Percentiles rank a stretch among this genome's conserved stretches.
Evolutionary conservation across 1,284 basidiomycete species (phyloP).

Genomic region (Hymenochaete sp.): DNA sequence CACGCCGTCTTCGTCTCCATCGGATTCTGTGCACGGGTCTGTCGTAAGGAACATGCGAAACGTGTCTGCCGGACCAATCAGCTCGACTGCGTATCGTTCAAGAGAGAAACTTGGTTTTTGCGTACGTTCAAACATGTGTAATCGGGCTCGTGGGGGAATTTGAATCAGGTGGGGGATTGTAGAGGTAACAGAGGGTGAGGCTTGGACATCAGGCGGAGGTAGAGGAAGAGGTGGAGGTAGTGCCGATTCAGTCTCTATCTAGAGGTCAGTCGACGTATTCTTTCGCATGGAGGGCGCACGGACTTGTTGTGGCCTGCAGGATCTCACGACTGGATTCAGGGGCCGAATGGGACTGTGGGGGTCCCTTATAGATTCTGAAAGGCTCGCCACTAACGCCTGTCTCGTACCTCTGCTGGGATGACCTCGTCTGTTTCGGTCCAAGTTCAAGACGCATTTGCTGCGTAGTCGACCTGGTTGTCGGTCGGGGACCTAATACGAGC

Average conservation of each 20-base stretch:
- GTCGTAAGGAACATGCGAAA: constrained; percentile 17
- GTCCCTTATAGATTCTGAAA: no score
- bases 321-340: no score
- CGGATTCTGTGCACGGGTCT: constrained; percentile 15
- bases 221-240: constrained; percentile 2
- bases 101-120: not conserved
- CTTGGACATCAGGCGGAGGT: constrained; percentile 1
- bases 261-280: not conserved
- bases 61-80: constrained; percentile 9
- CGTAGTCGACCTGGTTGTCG: no score
- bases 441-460: no score
- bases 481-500: constrained; percentile 8
- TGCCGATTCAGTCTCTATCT: not conserved
- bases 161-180: not conserved
- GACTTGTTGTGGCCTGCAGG: no score
- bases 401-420: constrained; percentile 14
- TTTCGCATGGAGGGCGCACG: no score
- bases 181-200: no score
- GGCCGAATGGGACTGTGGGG: no score
- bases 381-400: no score
- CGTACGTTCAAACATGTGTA: constrained; percentile 17
- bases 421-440: constrained; percentile 14
- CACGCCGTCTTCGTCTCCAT: constrained; percentile 18
- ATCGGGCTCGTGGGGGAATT: constrained; percentile 7
- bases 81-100: not conserved